A percentile compares a stretch with the other conserved stretches of the same genome.
Evolutionary conservation across 2,329 filamentous ascomycete species (phyloP).

Genomic region (Colletotrichum liaoningense): DNA sequence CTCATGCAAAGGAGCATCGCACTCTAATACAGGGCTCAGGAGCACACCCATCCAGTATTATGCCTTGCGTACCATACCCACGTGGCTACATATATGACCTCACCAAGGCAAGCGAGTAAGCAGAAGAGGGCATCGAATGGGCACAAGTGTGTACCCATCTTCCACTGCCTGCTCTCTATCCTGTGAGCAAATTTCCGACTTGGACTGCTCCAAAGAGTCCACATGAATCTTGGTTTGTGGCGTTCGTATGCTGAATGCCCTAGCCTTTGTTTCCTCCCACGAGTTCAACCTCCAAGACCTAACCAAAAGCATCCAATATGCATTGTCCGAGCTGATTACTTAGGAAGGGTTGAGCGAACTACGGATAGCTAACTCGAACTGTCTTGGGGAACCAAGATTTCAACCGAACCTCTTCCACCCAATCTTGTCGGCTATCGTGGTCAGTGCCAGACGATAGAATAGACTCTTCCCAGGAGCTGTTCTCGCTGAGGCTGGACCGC

Average conservation of each 20-base stretch:
- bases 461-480: neutral
- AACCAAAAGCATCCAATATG: neutral
- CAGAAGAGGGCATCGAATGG: neutral
- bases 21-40: neutral
- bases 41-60: neutral
- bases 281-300: constrained; percentile 16
- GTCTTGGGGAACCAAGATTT: neutral
- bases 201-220: neutral
- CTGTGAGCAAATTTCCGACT: neutral
- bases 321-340: neutral
- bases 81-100: neutral
- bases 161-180: neutral
- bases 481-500: constrained; percentile 3
- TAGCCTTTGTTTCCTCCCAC: constrained; percentile 19
- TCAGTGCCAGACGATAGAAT: neutral
- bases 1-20: neutral
- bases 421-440: neutral
- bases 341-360: neutral
- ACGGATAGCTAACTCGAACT: constrained; percentile 1
- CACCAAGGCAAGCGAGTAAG: neutral
- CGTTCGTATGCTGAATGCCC: neutral
- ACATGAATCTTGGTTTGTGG: neutral
- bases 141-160: neutral
- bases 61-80: neutral
- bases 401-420: neutral